Evolutionary conservation across 306 rosid species (phyloP), one percentile per base, ranked within the genome.

Genomic region (Trifolium dubium): DNA sequence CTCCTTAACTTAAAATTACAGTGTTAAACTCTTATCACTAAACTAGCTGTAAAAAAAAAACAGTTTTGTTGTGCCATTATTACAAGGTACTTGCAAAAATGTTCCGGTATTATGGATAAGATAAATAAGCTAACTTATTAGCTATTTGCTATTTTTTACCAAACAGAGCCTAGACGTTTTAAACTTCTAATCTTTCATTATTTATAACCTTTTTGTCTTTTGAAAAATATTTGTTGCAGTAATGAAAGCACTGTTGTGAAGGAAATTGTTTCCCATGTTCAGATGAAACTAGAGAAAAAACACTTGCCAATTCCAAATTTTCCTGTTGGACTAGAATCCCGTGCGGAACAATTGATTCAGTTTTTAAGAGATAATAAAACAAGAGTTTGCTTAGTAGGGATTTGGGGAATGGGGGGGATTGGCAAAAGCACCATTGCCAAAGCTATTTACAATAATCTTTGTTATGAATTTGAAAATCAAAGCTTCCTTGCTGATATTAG

Each of bases 381-480:
- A 6, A 8, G 1, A 15, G 70, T 32, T 46, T 32, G 69, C 12
- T 3, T 61, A 10, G 1, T 65, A 50, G 79, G 79, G 30, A 75
- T 75, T 3, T 75, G 79, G 65, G 79, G 79, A 5, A 75, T 75
- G 65, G 79, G 79, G 1, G 79, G 73, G 8, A 14, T 5, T 9
- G 79, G 72, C 9, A 75, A 75, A 65, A 51, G 72, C 3, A 75
- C 79, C 32, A 14, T 9, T 2, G 79, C 79, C 72, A 41, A 41
- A 41, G 47, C 2, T 4, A 9, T 41, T 13, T 41, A 41, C 47
- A 41, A 41, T 41, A 11, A 41, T 41, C 14, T 41, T 41, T 41
- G 47, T 41, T 41, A 41, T 41, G 47, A 41, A 41, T 41, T 41
- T 41, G 47, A 41, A 10, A 4, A 41, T 8, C 47, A 41, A 10